A percentile compares a stretch with the other conserved stretches of the same genome.
These are phyloP conservation scores for Arthrocladium fulminans DNA, from an alignment of 2,329 filamentous ascomycete species.

Conservation along the genomic window DNA sequence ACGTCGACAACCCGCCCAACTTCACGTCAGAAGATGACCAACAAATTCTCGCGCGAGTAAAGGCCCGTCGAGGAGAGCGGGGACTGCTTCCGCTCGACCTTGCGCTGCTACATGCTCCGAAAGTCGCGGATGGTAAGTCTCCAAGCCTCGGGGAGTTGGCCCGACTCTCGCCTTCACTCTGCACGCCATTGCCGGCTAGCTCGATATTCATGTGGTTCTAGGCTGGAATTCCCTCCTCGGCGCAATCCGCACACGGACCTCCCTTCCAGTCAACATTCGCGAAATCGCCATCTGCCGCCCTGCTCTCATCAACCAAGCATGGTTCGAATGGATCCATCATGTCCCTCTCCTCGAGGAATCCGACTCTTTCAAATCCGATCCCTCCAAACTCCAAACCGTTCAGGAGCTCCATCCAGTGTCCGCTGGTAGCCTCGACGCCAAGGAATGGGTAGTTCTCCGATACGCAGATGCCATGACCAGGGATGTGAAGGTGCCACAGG, in stretches of 20 bases:
- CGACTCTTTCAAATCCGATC: conserved; percentile 45
- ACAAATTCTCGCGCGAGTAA: conserved; percentile 42
- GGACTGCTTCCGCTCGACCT: conserved; percentile 46
- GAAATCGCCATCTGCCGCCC: conserved; percentile 76
- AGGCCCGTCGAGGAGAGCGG: conserved; percentile 42
- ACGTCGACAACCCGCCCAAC: conserved; percentile 43
- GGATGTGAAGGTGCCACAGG: conserved; percentile 59
- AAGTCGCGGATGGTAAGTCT: conserved; percentile 41
- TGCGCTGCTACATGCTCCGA: conserved; percentile 46
- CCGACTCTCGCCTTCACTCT: too few relatives aligned
- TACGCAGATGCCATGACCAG: conserved; percentile 81
- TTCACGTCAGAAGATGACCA: conserved; percentile 35
- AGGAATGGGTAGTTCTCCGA: conserved; percentile 59
- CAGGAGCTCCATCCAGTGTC: conserved; percentile 30
- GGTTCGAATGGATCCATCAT: conserved; percentile 80
- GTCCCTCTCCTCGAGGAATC: conserved; percentile 58
- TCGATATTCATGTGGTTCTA: conserved; percentile 1
- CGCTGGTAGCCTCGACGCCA: conserved; percentile 33
- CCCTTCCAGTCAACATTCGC: conserved; percentile 46
- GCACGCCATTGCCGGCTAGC: too few relatives aligned
- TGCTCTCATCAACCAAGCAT: conserved; percentile 68
- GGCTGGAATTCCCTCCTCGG: conserved; percentile 51
- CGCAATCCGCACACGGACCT: conserved; percentile 46
- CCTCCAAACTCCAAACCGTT: conserved; percentile 39
- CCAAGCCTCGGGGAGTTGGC: too few relatives aligned